A percentile compares a stretch with the other conserved stretches of the same genome.
phyloP scores from a whole-genome alignment of 2,329 filamentous ascomycete genomes.

The Colletotrichum costaricense region DNA sequence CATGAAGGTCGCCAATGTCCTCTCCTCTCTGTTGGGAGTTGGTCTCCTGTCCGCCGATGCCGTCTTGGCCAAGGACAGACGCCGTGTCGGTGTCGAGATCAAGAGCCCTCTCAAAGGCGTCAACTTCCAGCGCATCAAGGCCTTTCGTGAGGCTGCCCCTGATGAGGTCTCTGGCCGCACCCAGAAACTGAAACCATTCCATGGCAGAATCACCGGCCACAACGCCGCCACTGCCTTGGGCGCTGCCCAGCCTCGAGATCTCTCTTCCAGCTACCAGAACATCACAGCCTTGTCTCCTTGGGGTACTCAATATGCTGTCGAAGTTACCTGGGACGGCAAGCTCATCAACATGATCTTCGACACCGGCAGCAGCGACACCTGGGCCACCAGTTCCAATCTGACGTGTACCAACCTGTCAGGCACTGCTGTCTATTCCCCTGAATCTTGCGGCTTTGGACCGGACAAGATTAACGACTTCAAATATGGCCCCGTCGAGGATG shows the following conservation, averaged over 20 bases:
- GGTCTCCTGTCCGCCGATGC: slow-evolving; percentile 3
- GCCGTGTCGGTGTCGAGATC: slow-evolving; percentile 40
- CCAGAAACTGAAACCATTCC: slow-evolving; percentile 48
- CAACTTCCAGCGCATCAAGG: slow-evolving; percentile 49
- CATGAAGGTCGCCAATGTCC: slow-evolving; percentile 28
- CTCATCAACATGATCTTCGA: slow-evolving; percentile 58
- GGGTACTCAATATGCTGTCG: slow-evolving; percentile 55
- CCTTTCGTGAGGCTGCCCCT: slow-evolving; percentile 38
- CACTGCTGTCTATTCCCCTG: slow-evolving; percentile 41
- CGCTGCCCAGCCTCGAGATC: slow-evolving; percentile 27
- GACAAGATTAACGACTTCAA: slow-evolving; percentile 53
- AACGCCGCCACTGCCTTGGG: slow-evolving; percentile 46
- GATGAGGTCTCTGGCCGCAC: slow-evolving; percentile 45
- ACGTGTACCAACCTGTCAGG: slow-evolving; percentile 53
- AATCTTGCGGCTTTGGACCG: slow-evolving; percentile 54
- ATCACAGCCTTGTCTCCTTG: slow-evolving; percentile 50
- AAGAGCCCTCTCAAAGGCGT: slow-evolving; percentile 51
- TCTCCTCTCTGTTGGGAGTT: slow-evolving; percentile 22
- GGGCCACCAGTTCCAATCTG: slow-evolving; percentile 55
- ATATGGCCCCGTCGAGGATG: slow-evolving; percentile 49
- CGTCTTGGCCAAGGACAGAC: slow-evolving; percentile 21
- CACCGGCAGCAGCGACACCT: slow-evolving; percentile 64
- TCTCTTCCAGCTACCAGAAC: slow-evolving; percentile 47
- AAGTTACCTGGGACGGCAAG: slow-evolving; percentile 52
- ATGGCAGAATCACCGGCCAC: slow-evolving; percentile 38